phyloP scores from a whole-genome alignment of 768 basidiomycete genomes.

The Tricholoma saponaceum region DNA sequence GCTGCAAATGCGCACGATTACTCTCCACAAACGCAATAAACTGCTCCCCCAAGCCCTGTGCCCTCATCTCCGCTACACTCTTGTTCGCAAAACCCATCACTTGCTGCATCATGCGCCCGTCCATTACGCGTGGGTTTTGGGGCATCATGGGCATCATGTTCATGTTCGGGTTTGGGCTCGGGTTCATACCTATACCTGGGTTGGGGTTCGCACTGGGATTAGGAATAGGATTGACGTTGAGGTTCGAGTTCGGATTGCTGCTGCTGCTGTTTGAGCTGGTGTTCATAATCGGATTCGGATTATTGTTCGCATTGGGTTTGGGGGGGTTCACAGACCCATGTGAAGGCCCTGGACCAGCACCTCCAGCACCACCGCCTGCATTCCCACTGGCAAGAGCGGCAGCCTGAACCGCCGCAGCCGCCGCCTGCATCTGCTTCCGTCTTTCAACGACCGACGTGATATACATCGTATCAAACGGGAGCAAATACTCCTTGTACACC shows the following conservation, averaged over 20 bases:
- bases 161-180: not conserved
- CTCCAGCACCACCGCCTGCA: not conserved
- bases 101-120: constrained; percentile 34
- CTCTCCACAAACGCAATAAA: constrained; percentile 55
- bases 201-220: not conserved
- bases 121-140: constrained; percentile 11
- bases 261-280: not conserved
- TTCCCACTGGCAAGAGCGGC: constrained; percentile 1
- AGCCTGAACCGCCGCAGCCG: constrained; percentile 6
- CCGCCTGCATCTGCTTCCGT: constrained; percentile 22
- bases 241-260: not conserved
- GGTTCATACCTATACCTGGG: not conserved
- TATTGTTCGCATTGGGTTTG: not conserved
- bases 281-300: not conserved
- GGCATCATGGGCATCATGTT: not conserved
- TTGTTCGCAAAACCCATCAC: constrained; percentile 46
- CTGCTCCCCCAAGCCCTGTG: constrained; percentile 41
- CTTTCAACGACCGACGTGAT: constrained; percentile 35
- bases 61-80: constrained; percentile 48
- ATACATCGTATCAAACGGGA: constrained; percentile 54
- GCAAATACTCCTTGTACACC: constrained; percentile 57
- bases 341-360: not conserved
- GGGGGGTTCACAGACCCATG: not conserved
- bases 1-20: constrained; percentile 45
- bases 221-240: not conserved